These are phyloP conservation scores for Aspergillus sclerotioniger DNA, from an alignment of 495 filamentous ascomycete genomes.

Conservation along the genomic window DNA sequence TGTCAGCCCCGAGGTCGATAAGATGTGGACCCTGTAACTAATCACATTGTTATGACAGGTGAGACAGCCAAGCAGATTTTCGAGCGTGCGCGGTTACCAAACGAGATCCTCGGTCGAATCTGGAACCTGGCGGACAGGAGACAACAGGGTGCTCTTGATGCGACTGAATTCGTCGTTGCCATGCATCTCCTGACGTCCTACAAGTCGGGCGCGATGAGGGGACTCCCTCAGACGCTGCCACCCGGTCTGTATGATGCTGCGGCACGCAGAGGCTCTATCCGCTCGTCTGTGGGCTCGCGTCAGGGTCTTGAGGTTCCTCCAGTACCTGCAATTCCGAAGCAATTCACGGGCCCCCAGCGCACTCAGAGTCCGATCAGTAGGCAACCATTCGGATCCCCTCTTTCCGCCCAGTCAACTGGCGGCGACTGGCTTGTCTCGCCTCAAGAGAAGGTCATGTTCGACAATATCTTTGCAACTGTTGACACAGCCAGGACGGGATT, in stretches of 20 bases:
- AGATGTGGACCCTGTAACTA: neutral
- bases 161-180: slow-evolving; percentile 93
- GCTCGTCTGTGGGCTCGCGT: slow-evolving; percentile 46
- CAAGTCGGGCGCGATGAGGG: slow-evolving; percentile 76
- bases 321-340: slow-evolving; percentile 63
- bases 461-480: slow-evolving; percentile 75
- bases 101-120: slow-evolving; percentile 85
- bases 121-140: slow-evolving; percentile 94
- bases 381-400: slow-evolving; percentile 51
- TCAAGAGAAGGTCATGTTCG: slow-evolving; percentile 81
- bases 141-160: slow-evolving; percentile 82
- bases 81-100: slow-evolving; percentile 84
- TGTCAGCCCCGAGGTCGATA: neutral
- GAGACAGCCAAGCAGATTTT: slow-evolving; percentile 92
- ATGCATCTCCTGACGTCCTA: slow-evolving; percentile 95
- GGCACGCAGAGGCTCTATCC: slow-evolving; percentile 59
- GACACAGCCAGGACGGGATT: slow-evolving; percentile 76
- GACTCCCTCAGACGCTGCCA: slow-evolving; percentile 77
- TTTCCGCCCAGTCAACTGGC: slow-evolving; percentile 63
- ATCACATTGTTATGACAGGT: slow-evolving; percentile 38
- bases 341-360: slow-evolving; percentile 66
- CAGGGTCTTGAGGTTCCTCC: slow-evolving; percentile 43
- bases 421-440: slow-evolving; percentile 79
- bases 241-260: slow-evolving; percentile 90
- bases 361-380: slow-evolving; percentile 71